Base-by-base conservation (phyloP, 2,329 filamentous ascomycete species). In the Nemania sp. region DNA sequence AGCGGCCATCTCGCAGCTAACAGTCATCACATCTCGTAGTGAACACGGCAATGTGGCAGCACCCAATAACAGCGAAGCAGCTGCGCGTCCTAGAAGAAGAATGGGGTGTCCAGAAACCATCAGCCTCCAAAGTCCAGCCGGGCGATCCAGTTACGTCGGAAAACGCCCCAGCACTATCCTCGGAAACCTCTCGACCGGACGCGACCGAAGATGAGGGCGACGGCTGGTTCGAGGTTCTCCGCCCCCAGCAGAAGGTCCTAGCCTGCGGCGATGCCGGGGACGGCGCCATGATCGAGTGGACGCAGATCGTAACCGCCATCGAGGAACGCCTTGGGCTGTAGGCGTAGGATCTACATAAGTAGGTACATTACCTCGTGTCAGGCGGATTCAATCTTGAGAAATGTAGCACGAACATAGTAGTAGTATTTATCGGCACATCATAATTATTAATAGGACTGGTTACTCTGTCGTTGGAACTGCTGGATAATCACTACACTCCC, bases 21-120 rank as follows among this genome's bases (percentile, higher is more conserved):
- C 47, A 34, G 6, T 25, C 43, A 18, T 12, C 15, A 43, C 12
- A 15, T 39, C 60, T 42, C 2, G 87, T 90, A 32, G 96, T 97
- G 91, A 97, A 97, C 74, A 92, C 87, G 21, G 87, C 88, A 3
- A 97, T 97, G 93, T 96, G 90, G 89, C 80, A 82, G 57, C 92
- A 97, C 72, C 93, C 92, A 1, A 79, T 96, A 47, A 97, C 93
- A 1, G 81, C 77, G 51, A 86, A 84, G 64, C 91, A 97, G 65
- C 76, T 97, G 39, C 78, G 78, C 42, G 79, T 90, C 0, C 77
- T 97, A 48, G 83, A 88, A 64, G 83, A 89, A 49, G 90, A 92
- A 59, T 97, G 92, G 92, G 88, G 87, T 5, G 73, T 82, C 48
- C 58, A 52, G 13, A 57, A 17, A 69, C 12, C 51, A 6, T 11